These are phyloP conservation scores for Debaryomyces prosopidis DNA, from an alignment of 805 yeast genomes.

Conservation along the genomic window DNA sequence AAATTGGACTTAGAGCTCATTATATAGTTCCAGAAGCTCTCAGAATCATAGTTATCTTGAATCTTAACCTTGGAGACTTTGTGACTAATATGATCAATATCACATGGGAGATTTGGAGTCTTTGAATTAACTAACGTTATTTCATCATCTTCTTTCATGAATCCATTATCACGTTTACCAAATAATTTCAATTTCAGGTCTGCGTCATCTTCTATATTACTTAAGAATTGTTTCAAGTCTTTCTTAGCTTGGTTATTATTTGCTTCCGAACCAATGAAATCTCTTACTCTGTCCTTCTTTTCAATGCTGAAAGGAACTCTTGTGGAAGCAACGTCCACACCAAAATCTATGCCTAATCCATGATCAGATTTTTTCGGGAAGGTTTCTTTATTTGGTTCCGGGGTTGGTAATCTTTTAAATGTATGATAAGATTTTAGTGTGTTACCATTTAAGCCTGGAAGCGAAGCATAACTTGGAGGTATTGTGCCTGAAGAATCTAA, in stretches of 20 bases:
- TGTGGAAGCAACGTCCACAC: slow-evolving; percentile 24
- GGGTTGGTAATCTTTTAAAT: slow-evolving; percentile 1
- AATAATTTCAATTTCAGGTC: not conserved
- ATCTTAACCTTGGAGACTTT: not conserved
- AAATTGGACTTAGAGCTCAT: not conserved
- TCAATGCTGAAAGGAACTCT: slow-evolving; percentile 33
- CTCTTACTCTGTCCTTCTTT: slow-evolving; percentile 29
- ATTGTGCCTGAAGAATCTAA: not conserved
- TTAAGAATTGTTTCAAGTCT: slow-evolving; percentile 5
- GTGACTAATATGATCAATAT: not conserved
- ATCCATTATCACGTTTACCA: not conserved
- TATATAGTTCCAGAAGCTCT: slow-evolving; percentile 2
- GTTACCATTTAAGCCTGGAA: slow-evolving; percentile 4
- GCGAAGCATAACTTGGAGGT: not conserved
- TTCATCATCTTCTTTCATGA: slow-evolving; percentile 13
- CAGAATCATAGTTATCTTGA: not conserved
- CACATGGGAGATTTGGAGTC: slow-evolving; percentile 7
- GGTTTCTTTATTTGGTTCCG: not conserved
- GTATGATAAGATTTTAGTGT: slow-evolving; percentile 21
- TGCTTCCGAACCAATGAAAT: not conserved
- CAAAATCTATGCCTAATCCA: slow-evolving; percentile 34
- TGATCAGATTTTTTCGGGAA: slow-evolving; percentile 1
- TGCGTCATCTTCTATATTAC: not conserved
- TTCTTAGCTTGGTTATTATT: not conserved
- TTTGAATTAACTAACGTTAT: slow-evolving; percentile 13